phyloP scores from a whole-genome alignment of 73 alveolate species.

The Diophrys appendiculata region DNA sequence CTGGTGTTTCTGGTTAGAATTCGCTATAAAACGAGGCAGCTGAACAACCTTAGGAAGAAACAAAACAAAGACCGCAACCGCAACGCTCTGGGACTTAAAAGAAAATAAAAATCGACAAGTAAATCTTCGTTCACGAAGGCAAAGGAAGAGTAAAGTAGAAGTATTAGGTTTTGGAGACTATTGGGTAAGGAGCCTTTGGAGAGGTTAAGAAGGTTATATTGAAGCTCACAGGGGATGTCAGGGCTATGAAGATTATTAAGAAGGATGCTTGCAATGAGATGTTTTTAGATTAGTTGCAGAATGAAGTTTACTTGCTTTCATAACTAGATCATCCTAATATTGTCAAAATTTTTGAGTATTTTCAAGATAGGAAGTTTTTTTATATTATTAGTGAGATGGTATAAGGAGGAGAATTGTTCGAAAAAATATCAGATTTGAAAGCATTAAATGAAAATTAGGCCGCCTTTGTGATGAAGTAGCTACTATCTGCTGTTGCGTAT shows the following conservation, averaged over 20 bases:
- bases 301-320: constrained; percentile 66
- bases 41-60: no score
- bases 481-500: constrained; percentile 52
- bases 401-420: constrained; percentile 80
- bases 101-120: no score
- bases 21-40: no score
- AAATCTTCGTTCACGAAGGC: constrained; percentile 55
- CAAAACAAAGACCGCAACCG: no score
- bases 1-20: no score
- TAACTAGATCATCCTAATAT: constrained; percentile 70
- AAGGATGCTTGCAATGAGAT: constrained; percentile 40
- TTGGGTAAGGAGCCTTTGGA: constrained; percentile 57
- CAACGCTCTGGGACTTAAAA: no score
- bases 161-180: constrained; percentile 50
- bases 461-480: constrained; percentile 62
- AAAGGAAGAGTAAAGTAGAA: constrained; percentile 65
- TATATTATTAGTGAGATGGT: constrained; percentile 66
- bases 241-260: constrained; percentile 31
- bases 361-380: constrained; percentile 61
- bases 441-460: constrained; percentile 69
- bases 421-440: constrained; percentile 48
- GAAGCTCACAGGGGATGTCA: constrained; percentile 6
- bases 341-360: constrained; percentile 71
- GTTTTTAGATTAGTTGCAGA: constrained; percentile 59
- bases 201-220: constrained; percentile 49